These are phyloP conservation scores for Chenopodium suecicum DNA, from an alignment of 148 eudicot genomes.

Conservation along the genomic window DNA sequence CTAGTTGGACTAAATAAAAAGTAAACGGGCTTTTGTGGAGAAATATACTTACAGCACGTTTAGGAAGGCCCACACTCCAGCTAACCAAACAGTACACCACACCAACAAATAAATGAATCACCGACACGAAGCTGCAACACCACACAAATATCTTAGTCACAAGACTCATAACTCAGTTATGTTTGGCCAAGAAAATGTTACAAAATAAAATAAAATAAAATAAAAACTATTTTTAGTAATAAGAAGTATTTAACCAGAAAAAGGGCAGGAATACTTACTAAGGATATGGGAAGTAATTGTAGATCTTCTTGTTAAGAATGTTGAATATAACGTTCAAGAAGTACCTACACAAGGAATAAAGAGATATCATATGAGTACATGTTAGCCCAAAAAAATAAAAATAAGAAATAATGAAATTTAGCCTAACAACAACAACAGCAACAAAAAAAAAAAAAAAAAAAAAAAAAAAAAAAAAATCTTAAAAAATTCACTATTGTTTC, in stretches of 20 bases:
- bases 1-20: slow-evolving; percentile 10
- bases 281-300: slow-evolving; percentile 99
- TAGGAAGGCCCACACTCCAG: slow-evolving; percentile 99
- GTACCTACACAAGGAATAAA: slow-evolving; percentile 57
- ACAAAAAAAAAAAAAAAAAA: too few relatives aligned
- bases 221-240: too few relatives aligned
- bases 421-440: too few relatives aligned
- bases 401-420: too few relatives aligned
- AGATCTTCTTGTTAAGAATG: slow-evolving; percentile 98
- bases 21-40: slow-evolving; percentile 13
- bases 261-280: slow-evolving; percentile 50
- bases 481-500: too few relatives aligned
- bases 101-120: slow-evolving; percentile 83
- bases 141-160: slow-evolving; percentile 12
- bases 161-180: background rate
- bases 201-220: background rate
- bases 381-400: too few relatives aligned
- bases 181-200: background rate
- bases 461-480: too few relatives aligned
- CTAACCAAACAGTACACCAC: slow-evolving; percentile 80
- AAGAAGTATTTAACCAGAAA: too few relatives aligned
- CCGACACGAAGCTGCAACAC: slow-evolving; percentile 82
- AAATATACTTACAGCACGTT: slow-evolving; percentile 84
- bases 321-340: slow-evolving; percentile 95
- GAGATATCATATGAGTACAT: too few relatives aligned